Conservation (phyloP, 352 stramenopile genomes). For the Phytophthora lateralis region DNA sequence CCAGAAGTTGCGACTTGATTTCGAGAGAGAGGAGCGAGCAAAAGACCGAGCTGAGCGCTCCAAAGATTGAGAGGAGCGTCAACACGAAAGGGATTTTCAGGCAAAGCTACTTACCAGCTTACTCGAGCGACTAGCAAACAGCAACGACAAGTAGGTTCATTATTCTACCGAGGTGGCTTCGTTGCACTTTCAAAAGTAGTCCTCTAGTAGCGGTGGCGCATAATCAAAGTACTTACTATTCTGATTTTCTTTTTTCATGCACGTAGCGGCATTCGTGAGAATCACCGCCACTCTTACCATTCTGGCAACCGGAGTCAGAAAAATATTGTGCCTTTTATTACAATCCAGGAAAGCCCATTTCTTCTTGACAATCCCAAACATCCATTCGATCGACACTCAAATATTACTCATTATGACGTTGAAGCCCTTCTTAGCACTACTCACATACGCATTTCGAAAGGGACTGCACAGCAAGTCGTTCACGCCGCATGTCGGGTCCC, state of each 20-base stretch:
- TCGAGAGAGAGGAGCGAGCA: constrained; percentile 14
- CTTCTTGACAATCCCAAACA: constrained; percentile 15
- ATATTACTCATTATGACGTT: constrained; percentile 13
- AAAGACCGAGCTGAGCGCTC: constrained; percentile 7
- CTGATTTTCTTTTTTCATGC: constrained; percentile 5
- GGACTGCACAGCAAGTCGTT: constrained; percentile 11
- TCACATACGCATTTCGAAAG: constrained; percentile 8
- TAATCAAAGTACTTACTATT: constrained; percentile 14
- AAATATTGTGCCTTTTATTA: constrained; percentile 21
- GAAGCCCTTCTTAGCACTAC: constrained; percentile 5
- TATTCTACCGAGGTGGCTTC: too few relatives aligned
- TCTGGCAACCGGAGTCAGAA: constrained; percentile 10
- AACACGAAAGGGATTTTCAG: constrained; percentile 7
- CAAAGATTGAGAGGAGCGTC: constrained; percentile 3
- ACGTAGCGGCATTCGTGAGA: constrained; percentile 13
- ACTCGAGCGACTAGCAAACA: constrained; percentile 1
- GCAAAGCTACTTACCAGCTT: constrained; percentile 5
- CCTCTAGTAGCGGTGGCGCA: not conserved
- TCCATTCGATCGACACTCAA: constrained; percentile 10
- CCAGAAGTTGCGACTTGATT: not conserved
- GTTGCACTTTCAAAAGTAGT: constrained; percentile 36
- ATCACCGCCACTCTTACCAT: constrained; percentile 8
- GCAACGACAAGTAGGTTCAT: not conserved
- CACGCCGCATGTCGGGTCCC: constrained; percentile 2
- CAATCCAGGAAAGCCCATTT: constrained; percentile 20